Conservation (phyloP, 2,329 filamentous ascomycete species). For the Zymoseptoria passerinii region DNA sequence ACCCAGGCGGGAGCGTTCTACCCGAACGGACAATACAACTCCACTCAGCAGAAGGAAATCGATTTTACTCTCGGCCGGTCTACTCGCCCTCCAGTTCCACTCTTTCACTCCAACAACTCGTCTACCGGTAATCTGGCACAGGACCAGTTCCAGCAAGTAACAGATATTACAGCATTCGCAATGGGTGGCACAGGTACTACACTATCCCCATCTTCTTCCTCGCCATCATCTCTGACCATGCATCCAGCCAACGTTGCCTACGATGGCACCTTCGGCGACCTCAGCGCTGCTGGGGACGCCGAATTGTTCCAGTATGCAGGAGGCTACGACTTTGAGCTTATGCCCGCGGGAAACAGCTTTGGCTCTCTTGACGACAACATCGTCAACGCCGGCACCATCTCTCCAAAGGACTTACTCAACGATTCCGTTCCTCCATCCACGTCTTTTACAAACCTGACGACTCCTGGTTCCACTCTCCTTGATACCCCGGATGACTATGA, state of each 20-base stretch:
- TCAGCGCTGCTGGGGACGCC: conserved; percentile 27
- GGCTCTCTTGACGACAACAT: conserved; percentile 37
- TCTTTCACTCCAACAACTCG: conserved; percentile 48
- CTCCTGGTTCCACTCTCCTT: conserved; percentile 64
- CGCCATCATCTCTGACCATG: conserved; percentile 19
- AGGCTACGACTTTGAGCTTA: conserved; percentile 19
- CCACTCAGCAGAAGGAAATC: conserved; percentile 19
- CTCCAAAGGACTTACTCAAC: conserved; percentile 72
- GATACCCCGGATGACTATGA: conserved; percentile 72
- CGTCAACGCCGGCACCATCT: conserved; percentile 55
- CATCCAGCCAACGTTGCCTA: conserved; percentile 38
- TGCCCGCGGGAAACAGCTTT: conserved; percentile 31
- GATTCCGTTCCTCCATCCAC: conserved; percentile 73
- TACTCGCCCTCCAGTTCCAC: conserved; percentile 58
- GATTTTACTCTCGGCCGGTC: conserved; percentile 13
- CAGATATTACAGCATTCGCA: conserved; percentile 30
- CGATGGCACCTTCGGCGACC: conserved; percentile 39
- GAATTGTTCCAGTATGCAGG: conserved; percentile 21
- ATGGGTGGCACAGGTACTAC: conserved; percentile 51
- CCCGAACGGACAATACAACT: conserved; percentile 50
- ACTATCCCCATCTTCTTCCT: conserved; percentile 3
- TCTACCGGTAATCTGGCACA: conserved; percentile 35
- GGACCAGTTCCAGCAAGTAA: conserved; percentile 31
- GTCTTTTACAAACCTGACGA: conserved; percentile 75
- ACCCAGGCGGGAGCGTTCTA: conserved; percentile 45